Base-by-base conservation (phyloP, 2,329 filamentous ascomycete species). In the Alternaria infectoria region DNA sequence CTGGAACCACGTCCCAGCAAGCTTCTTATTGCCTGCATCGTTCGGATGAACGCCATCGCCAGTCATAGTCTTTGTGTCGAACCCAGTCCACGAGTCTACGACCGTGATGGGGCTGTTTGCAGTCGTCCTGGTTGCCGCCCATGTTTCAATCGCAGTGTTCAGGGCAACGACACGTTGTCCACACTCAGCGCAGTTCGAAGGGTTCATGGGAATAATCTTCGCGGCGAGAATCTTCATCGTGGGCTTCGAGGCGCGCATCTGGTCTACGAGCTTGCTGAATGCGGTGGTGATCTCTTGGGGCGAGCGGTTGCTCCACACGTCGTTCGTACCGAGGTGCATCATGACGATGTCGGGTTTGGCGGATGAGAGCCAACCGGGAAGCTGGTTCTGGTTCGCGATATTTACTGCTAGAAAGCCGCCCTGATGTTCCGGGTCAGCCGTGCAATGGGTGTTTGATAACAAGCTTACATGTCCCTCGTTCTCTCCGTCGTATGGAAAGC, bases 311-410 rank as follows among this genome's bases (percentile, higher is more conserved):
- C 66, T 76, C 76, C 78, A 80, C 12, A 81, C 73, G 59, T 82
- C 81, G 69, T 81, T 80, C 3, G 80, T 81, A 9, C 78, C 80
- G 3, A 83, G 72, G 66, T 82, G 80, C 80, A 83, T 81, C 68
- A 81, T 74, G 36, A 82, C 77, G 44, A 83, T 69, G 64, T 82
- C 79, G 0, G 81, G 80, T 19, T 76, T 74, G 6, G 79, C 74
- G 19, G 72, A 62, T 0, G 68, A 64, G 19, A 83, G 72, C 80
- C 80, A 83, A 8, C 63, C 68, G 2, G 73, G 72, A 3, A 83
- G 76, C 40, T 72, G 71, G 47, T 79, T 78, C 54, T 81, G 80
- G 26, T 72, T 71, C 5, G 77, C 79, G 7, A 79, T 81, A 2
- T 80, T 75, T 45, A 71, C 73, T 6, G 81, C 79, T 13, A 57